Evolutionary conservation across 129 eudicot genomes (phyloP), one percentile per base, ranked within the genome.

Genomic region (Flaveria sonorensis): DNA sequence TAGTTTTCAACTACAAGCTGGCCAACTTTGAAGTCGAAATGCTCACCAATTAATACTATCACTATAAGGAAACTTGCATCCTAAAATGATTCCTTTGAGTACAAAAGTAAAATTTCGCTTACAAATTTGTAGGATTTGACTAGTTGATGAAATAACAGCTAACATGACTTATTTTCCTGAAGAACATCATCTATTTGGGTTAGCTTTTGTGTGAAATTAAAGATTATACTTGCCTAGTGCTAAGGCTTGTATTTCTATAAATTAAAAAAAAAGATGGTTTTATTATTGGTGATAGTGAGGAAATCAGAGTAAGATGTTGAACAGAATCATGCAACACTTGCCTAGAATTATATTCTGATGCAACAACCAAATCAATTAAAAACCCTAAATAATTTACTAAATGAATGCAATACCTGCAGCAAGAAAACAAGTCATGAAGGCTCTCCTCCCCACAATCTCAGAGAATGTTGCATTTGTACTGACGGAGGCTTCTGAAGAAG

Each of bases 381-480:
- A 56, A 39, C 68, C 69, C 72, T 57, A 70, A 57, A 2, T 3
- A 15, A 57, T 15, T 32, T 15, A 39, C 9, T 9, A 40, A 21
- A 50, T 10, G 6, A 55, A 45, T 36, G 66, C 68, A 66, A 64
- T 57, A 83, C 91, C 97, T 86, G 97, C 78, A 73, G 88, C 83
- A 73, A 92, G 85, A 66, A 88, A 81, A 78, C 74, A 83, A 67
- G 76, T 85, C 82, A 92, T 28, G 40, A 92, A 40, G 14, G 87
- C 82, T 88, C 98, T 92, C 79, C 96, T 88, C 14, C 90, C 88
- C 16, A 86, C 88, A 24, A 62, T 40, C 57, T 59, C 83, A 43
- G 46, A 28, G 68, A 82, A 21, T 50, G 79, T 24, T 11, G 76
- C 69, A 5, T 51, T 59, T 14, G 71, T 28, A 36, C 74, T 40